phyloP scores from a whole-genome alignment of 208 protist genomes.

The Wallacemonas sp. region DNA sequence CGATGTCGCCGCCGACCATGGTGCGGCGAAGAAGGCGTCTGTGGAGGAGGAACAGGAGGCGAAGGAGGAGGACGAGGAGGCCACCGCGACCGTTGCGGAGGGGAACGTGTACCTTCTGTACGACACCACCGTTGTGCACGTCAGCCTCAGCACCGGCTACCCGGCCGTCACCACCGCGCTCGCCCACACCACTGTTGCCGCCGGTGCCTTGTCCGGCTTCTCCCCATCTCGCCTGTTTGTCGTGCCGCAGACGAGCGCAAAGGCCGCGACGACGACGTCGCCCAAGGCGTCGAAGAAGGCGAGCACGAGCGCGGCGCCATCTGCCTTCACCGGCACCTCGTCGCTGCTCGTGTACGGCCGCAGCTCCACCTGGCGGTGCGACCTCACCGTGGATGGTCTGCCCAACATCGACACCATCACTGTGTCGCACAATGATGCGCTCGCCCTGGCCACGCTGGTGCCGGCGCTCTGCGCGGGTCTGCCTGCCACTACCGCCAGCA shows the following conservation, averaged over 20 bases:
- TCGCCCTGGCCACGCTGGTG: neutral
- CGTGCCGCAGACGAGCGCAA: neutral
- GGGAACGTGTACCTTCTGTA: constrained; percentile 54
- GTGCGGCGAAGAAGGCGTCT: neutral
- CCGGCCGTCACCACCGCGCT: constrained; percentile 34
- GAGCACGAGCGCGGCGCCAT: neutral
- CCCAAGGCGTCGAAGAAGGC: neutral
- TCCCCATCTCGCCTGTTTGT: neutral
- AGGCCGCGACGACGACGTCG: neutral
- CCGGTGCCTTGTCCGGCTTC: neutral
- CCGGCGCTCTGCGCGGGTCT: neutral
- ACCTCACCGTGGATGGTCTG: constrained; percentile 53
- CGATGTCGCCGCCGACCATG: neutral
- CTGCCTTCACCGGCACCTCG: neutral
- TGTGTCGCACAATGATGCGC: neutral
- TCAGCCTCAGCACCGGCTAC: constrained; percentile 58
- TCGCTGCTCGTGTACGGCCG: constrained; percentile 2
- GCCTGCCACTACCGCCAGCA: neutral
- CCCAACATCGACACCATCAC: constrained; percentile 48
- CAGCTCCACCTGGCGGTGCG: constrained; percentile 25
- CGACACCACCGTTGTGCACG: constrained; percentile 60
- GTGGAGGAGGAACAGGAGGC: constrained; percentile 9
- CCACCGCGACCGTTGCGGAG: neutral
- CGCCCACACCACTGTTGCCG: neutral
- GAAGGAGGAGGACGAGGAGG: neutral